These are phyloP conservation scores for Penicillium sp. DNA, from an alignment of 2,329 filamentous ascomycete species.

Conservation along the genomic window DNA sequence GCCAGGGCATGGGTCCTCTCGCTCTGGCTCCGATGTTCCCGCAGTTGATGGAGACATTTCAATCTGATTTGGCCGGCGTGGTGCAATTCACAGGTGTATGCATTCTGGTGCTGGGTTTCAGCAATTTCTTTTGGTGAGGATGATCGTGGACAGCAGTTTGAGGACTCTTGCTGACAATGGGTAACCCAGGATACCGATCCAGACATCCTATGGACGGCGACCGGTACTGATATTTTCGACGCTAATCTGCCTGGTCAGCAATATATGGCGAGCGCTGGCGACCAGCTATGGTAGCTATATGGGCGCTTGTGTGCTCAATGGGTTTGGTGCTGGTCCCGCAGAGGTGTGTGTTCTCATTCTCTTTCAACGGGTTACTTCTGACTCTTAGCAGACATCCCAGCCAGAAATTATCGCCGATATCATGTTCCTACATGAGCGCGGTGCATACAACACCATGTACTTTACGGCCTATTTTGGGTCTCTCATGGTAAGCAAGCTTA, in stretches of 20 bases:
- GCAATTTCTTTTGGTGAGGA: constrained; percentile 58
- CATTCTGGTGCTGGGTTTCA: constrained; percentile 59
- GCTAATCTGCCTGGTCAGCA: constrained; percentile 53
- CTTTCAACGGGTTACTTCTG: neutral
- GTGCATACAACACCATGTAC: constrained; percentile 58
- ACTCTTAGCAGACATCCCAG: constrained; percentile 51
- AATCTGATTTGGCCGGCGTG: constrained; percentile 54
- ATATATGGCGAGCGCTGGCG: constrained; percentile 60
- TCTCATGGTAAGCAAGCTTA: constrained; percentile 51
- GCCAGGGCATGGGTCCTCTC: constrained; percentile 56
- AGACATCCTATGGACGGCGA: constrained; percentile 55
- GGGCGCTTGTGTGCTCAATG: constrained; percentile 62
- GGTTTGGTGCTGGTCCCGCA: constrained; percentile 61
- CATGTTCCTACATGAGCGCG: constrained; percentile 64
- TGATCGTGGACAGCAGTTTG: neutral
- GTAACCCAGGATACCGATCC: constrained; percentile 49
- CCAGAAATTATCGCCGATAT: constrained; percentile 64
- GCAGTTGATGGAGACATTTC: constrained; percentile 56
- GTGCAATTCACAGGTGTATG: constrained; percentile 58
- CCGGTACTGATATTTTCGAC: constrained; percentile 55
- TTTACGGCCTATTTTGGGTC: constrained; percentile 63
- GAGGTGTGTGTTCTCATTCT: constrained; percentile 40
- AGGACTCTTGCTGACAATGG: neutral
- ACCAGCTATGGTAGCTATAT: constrained; percentile 62
- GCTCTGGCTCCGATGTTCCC: constrained; percentile 61